phyloP scores from a whole-genome alignment of 768 basidiomycete species.

The Naganishia vishniacii region DNA sequence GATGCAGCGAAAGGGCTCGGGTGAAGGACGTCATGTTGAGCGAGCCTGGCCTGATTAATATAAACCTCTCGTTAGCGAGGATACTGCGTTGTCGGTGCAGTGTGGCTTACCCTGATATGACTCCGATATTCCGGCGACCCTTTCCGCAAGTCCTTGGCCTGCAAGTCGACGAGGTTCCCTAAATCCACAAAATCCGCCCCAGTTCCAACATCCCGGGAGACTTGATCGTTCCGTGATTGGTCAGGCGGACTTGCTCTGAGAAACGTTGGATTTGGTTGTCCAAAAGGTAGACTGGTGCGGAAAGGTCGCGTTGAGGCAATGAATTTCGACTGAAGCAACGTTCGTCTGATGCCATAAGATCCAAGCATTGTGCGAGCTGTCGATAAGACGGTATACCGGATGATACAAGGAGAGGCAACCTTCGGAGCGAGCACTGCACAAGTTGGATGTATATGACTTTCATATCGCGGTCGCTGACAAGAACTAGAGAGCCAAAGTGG shows the following conservation, averaged over 20 bases:
- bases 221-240: not conserved
- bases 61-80: not conserved
- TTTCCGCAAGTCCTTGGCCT: not conserved
- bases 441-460: too few species aligned
- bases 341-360: not conserved
- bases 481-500: too few species aligned
- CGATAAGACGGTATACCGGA: too few species aligned
- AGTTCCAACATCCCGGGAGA: not conserved
- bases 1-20: slow-evolving; percentile 19
- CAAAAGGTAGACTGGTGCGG: not conserved
- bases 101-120: slow-evolving; percentile 16
- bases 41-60: slow-evolving; percentile 21
- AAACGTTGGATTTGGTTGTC: not conserved
- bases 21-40: slow-evolving; percentile 21
- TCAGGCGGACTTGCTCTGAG: not conserved
- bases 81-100: not conserved
- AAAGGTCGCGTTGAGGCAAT: not conserved
- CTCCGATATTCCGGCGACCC: slow-evolving; percentile 13
- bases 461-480: too few species aligned
- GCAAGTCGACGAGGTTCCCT: not conserved
- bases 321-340: not conserved
- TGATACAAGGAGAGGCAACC: too few species aligned
- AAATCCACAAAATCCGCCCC: not conserved
- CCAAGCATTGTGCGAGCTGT: too few species aligned
- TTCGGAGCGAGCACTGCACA: too few species aligned